These are phyloP conservation scores for Colletotrichum eleusines DNA, from an alignment of 2,329 filamentous ascomycete species.

Conservation along the genomic window DNA sequence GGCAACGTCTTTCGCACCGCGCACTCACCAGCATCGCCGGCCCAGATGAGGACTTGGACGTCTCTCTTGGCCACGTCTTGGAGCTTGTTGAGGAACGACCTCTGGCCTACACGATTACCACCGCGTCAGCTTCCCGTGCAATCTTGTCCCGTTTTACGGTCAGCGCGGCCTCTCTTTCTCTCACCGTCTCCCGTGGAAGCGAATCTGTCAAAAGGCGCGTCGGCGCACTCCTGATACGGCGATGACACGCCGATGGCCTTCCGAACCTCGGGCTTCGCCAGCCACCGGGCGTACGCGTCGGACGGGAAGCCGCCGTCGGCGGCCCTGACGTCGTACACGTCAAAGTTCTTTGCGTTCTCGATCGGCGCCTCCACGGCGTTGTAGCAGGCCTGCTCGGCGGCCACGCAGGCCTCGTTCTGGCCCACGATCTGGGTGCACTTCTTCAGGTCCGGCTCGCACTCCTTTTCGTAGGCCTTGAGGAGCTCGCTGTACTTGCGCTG, in stretches of 20 bases:
- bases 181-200: conserved; percentile 54
- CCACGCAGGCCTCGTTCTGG: conserved; percentile 46
- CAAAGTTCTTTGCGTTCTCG: conserved; percentile 50
- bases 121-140: not conserved
- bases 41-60: conserved; percentile 65
- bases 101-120: conserved; percentile 50
- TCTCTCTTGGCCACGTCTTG: conserved; percentile 60
- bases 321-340: conserved; percentile 61
- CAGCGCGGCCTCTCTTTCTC: conserved; percentile 35
- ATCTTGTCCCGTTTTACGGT: too few species aligned
- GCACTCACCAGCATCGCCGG: conserved; percentile 62
- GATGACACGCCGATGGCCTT: conserved; percentile 59
- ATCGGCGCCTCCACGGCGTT: conserved; percentile 45
- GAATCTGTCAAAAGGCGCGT: conserved; percentile 53
- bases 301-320: conserved; percentile 54
- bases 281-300: conserved; percentile 56
- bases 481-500: conserved; percentile 29
- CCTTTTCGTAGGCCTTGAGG: conserved; percentile 42
- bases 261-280: conserved; percentile 52
- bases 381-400: conserved; percentile 46
- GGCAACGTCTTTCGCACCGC: not conserved
- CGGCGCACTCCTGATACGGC: conserved; percentile 56
- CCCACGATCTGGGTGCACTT: conserved; percentile 43
- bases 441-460: conserved; percentile 43
- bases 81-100: conserved; percentile 59